Conservation (phyloP, 768 basidiomycete species). For the Mycena polygramma region DNA sequence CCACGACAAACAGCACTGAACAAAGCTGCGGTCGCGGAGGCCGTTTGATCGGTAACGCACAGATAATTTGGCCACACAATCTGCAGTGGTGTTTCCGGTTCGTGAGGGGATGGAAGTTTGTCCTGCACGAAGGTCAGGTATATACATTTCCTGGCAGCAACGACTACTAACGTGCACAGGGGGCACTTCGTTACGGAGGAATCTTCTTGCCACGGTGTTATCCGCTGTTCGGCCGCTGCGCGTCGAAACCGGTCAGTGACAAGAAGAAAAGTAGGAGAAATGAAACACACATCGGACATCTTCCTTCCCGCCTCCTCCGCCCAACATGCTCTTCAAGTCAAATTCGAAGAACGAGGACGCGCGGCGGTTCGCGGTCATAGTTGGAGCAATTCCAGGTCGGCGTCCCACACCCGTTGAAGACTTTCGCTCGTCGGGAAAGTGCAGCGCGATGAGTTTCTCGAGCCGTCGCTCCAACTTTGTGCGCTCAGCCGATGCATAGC, state of each 20-base stretch:
- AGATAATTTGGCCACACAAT: constrained; percentile 92
- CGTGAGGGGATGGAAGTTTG: constrained; percentile 88
- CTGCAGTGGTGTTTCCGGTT: constrained; percentile 98
- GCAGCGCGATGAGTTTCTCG: constrained; percentile 86
- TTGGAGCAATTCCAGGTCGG: constrained; percentile 36
- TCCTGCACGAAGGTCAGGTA: constrained; percentile 47
- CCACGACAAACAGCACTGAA: constrained; percentile 89
- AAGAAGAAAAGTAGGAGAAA: constrained; percentile 4
- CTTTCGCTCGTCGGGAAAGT: constrained; percentile 62
- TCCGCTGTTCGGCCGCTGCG: constrained; percentile 86
- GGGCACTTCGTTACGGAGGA: constrained; percentile 82
- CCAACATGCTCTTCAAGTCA: constrained; percentile 71
- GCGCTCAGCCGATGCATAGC: constrained; percentile 71
- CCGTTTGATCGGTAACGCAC: constrained; percentile 85
- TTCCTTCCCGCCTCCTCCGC: constrained; percentile 61
- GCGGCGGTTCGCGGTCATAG: constrained; percentile 52
- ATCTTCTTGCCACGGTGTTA: constrained; percentile 97
- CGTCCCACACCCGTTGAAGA: constrained; percentile 26
- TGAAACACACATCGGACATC: constrained; percentile 74
- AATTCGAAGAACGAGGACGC: constrained; percentile 83
- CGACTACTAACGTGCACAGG: constrained; percentile 76
- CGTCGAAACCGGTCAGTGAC: background rate
- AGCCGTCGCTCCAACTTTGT: constrained; percentile 88
- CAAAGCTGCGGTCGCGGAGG: constrained; percentile 78
- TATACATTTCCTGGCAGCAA: background rate